Evolutionary conservation across 306 rosid species (phyloP).

Genomic region (Alnus rubra): DNA sequence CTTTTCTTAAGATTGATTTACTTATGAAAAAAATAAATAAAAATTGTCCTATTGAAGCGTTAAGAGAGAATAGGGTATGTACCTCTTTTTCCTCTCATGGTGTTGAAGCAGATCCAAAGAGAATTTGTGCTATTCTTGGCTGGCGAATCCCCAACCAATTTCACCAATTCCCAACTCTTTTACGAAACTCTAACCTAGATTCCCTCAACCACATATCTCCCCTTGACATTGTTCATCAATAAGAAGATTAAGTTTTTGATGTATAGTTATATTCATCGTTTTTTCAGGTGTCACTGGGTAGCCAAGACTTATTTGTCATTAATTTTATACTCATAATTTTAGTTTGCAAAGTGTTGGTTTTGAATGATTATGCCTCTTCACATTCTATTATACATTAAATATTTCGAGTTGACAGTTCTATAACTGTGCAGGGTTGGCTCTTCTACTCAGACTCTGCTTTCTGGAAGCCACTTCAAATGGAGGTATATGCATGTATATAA

Average conservation of each 20-base stretch:
- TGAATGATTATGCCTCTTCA: background rate
- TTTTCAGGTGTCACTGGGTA: background rate
- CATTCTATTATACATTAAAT: background rate
- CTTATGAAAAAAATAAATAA: no score
- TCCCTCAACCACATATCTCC: background rate
- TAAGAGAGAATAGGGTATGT: background rate
- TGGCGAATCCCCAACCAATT: background rate
- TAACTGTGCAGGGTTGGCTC: slow-evolving; percentile 85
- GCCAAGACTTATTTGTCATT: background rate
- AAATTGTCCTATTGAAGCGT: no score
- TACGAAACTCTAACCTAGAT: background rate
- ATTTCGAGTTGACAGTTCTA: slow-evolving; percentile 26
- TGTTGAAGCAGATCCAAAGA: background rate
- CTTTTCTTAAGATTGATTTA: no score
- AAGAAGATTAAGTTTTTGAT: background rate
- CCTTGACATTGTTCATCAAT: background rate
- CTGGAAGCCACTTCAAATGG: slow-evolving; percentile 96
- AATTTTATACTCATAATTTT: background rate
- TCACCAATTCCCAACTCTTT: background rate
- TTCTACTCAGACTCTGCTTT: slow-evolving; percentile 79
- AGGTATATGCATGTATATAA: slow-evolving; percentile 52
- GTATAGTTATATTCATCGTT: background rate
- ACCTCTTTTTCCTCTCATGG: background rate
- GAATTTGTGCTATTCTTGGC: background rate
- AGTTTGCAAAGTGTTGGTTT: background rate